Percentiles rank a stretch among this genome's conserved stretches.
Evolutionary conservation across 495 filamentous ascomycete genomes (phyloP).

Genomic region (Chaetomium tenue): DNA sequence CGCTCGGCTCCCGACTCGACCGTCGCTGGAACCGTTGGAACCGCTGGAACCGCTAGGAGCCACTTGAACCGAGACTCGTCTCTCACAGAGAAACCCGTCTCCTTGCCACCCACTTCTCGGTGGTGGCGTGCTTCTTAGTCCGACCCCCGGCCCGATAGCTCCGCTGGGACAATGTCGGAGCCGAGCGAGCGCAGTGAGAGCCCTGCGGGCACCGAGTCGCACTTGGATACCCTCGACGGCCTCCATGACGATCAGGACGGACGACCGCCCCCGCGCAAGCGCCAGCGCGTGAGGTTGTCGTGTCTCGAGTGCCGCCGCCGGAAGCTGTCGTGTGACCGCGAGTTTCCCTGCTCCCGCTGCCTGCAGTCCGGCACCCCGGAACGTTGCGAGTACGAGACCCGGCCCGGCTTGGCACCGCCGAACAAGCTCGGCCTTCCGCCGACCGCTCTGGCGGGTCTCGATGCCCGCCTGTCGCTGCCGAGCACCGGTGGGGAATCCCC

Average conservation of each 20-base stretch:
- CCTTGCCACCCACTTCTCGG: constrained; percentile 15
- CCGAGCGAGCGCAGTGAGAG: constrained; percentile 30
- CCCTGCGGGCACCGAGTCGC: constrained; percentile 25
- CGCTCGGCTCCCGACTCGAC: not conserved
- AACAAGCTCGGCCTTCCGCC: constrained; percentile 41
- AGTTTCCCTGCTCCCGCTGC: constrained; percentile 52
- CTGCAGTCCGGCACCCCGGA: constrained; percentile 52
- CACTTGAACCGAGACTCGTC: not conserved
- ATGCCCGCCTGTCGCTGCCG: constrained; percentile 38
- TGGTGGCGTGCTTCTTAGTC: constrained; percentile 10
- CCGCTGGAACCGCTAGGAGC: not conserved
- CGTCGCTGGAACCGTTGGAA: not conserved
- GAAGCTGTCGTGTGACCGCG: constrained; percentile 53
- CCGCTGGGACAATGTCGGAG: constrained; percentile 31
- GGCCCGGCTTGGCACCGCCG: constrained; percentile 43
- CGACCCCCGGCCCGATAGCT: constrained; percentile 22
- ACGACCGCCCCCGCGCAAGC: constrained; percentile 45
- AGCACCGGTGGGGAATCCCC: constrained; percentile 29
- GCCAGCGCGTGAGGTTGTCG: constrained; percentile 49
- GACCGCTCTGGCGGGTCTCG: constrained; percentile 35
- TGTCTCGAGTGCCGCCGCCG: constrained; percentile 52
- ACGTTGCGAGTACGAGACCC: constrained; percentile 50
- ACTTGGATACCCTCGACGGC: constrained; percentile 17
- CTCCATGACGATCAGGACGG: constrained; percentile 30
- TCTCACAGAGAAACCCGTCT: not conserved